A percentile compares a stretch with the other conserved stretches of the same genome.
Evolutionary conservation across 176 grass and related monocot species (phyloP).

Genomic region (Tillandsia fasciculata): DNA sequence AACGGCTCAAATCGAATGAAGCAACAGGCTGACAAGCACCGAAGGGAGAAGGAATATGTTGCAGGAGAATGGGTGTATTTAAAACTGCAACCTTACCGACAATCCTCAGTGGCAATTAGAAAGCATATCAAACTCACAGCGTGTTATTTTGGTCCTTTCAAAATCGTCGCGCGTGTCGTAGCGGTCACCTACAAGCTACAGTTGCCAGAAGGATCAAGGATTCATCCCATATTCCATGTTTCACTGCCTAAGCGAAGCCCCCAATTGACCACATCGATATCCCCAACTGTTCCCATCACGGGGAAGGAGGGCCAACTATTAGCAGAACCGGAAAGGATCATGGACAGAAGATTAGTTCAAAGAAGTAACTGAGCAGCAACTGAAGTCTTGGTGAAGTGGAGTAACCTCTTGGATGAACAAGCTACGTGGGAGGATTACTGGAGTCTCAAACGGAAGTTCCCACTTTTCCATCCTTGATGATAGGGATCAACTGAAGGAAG

Average conservation of each 20-base stretch:
- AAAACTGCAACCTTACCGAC: constrained; percentile 1
- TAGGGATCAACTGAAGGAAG: too few relatives aligned
- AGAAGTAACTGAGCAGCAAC: too few relatives aligned
- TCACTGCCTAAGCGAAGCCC: not conserved
- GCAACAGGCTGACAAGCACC: not conserved
- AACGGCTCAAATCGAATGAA: not conserved
- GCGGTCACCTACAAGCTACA: not conserved
- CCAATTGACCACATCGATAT: too few relatives aligned
- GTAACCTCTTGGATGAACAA: too few relatives aligned
- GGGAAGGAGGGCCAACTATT: too few relatives aligned
- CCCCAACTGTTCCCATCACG: too few relatives aligned
- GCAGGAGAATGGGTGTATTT: not conserved
- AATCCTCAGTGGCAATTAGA: not conserved
- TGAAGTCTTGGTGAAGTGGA: too few relatives aligned
- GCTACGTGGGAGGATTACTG: too few relatives aligned
- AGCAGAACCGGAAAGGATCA: too few relatives aligned
- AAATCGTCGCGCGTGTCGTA: not conserved
- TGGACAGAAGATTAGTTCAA: too few relatives aligned
- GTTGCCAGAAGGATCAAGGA: not conserved
- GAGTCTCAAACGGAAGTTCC: too few relatives aligned
- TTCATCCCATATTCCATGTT: constrained; percentile 4
- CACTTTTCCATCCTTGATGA: too few relatives aligned
- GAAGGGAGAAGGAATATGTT: not conserved
- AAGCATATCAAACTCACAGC: not conserved
- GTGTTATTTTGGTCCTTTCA: not conserved